Percentiles rank a stretch among this genome's conserved stretches.
phyloP scores from a whole-genome alignment of 768 basidiomycete genomes.

The Boletus reticulatus region DNA sequence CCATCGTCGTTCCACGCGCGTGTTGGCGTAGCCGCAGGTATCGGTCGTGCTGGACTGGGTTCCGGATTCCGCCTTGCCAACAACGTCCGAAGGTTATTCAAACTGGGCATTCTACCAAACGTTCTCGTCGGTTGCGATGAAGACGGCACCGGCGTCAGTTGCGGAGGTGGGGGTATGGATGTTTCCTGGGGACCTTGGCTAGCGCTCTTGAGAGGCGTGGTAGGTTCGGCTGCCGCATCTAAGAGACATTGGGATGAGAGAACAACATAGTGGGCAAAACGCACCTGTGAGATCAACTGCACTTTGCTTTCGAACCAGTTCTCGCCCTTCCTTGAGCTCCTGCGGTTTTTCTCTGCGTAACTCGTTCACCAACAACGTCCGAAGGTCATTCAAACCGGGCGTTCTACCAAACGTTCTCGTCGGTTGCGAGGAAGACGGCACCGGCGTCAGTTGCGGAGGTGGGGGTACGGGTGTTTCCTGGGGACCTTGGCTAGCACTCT shows the following conservation, averaged over 20 bases:
- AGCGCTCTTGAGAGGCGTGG: background rate
- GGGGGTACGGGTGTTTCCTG: background rate
- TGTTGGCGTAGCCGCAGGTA: no score
- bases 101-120: constrained; percentile 11
- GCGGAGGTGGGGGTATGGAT: background rate
- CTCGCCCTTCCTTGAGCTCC: background rate
- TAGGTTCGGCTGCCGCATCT: background rate
- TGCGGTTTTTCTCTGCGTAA: constrained; percentile 11
- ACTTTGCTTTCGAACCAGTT: background rate
- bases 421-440: background rate
- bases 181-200: background rate
- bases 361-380: constrained; percentile 20
- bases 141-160: background rate
- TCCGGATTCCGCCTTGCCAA: constrained; percentile 5
- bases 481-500: background rate
- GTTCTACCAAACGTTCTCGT: background rate
- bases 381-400: constrained; percentile 16
- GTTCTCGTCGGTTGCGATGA: background rate
- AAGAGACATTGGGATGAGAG: background rate
- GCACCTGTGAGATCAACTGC: background rate
- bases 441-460: background rate
- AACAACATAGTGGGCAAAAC: background rate
- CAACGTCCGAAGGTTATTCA: constrained; percentile 16
- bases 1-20: background rate
- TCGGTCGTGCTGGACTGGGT: background rate